Evolutionary conservation across 495 filamentous ascomycete genomes (phyloP).

Genomic region (Aspergillus asperescens): DNA sequence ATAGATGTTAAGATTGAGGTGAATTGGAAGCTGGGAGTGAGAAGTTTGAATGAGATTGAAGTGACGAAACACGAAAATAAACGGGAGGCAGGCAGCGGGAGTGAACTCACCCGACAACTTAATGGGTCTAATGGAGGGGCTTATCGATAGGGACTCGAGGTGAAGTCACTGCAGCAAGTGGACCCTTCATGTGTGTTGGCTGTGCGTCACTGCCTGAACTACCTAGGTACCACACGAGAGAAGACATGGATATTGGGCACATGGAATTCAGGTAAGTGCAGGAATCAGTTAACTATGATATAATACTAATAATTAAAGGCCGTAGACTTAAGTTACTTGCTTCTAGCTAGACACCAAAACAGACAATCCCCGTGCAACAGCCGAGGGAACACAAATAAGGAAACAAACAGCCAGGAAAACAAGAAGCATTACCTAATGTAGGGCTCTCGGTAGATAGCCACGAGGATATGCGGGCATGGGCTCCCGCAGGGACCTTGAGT

Average conservation of each 20-base stretch:
- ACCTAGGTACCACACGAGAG: too few species aligned
- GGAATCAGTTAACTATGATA: neutral
- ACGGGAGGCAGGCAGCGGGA: neutral
- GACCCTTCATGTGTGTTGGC: conserved; percentile 10
- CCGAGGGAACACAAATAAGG: neutral
- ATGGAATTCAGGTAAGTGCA: neutral
- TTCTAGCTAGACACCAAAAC: neutral
- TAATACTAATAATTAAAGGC: too few species aligned
- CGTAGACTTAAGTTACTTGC: too few species aligned
- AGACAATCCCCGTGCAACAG: neutral
- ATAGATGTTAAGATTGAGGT: conserved; percentile 5
- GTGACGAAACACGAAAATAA: conserved; percentile 13
- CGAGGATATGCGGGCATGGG: conserved; percentile 16
- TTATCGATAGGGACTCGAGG: conserved; percentile 22
- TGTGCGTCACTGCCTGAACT: conserved; percentile 12
- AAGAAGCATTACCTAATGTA: conserved; percentile 7
- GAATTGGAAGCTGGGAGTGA: conserved; percentile 9
- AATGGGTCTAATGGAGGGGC: conserved; percentile 11
- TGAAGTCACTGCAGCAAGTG: neutral
- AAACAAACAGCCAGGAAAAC: conserved; percentile 4
- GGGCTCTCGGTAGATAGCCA: conserved; percentile 9
- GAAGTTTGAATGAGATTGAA: conserved; percentile 8
- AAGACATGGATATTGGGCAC: conserved; percentile 1
- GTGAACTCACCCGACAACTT: too few species aligned
- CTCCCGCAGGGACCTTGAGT: conserved; percentile 16